Percentiles rank a stretch among this genome's conserved stretches.
Conservation (phyloP, 2,329 filamentous ascomycete species). For the Pseudogymnoascus sp. region DNA sequence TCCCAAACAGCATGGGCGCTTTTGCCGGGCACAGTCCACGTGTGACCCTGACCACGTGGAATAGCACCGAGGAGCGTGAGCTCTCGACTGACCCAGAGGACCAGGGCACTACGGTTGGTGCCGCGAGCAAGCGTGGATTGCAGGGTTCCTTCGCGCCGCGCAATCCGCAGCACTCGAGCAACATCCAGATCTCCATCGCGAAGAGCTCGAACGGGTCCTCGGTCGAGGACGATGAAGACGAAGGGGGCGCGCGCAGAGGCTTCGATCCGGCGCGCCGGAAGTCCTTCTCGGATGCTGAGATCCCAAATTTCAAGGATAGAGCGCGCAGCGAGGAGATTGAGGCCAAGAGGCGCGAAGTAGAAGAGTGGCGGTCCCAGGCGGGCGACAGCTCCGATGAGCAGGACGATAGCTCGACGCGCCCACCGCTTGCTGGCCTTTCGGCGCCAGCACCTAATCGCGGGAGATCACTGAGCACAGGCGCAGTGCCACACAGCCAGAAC, state of each 20-base stretch:
- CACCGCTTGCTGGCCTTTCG: constrained; percentile 12
- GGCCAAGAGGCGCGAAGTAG: constrained; percentile 26
- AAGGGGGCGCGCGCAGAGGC: constrained; percentile 21
- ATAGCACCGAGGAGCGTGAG: constrained; percentile 41
- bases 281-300: constrained; percentile 16
- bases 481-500: neutral
- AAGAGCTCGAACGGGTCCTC: neutral
- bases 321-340: constrained; percentile 22
- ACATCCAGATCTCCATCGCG: neutral
- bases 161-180: neutral
- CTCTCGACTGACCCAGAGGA: constrained; percentile 30
- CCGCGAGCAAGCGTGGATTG: neutral
- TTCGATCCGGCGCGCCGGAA: constrained; percentile 24
- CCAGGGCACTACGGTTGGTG: constrained; percentile 14
- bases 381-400: constrained; percentile 17
- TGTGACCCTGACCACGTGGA: constrained; percentile 22
- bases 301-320: constrained; percentile 27
- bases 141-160: neutral
- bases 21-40: constrained; percentile 18
- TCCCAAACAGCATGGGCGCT: constrained; percentile 21
- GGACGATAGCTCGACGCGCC: constrained; percentile 17
- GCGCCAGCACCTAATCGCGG: constrained; percentile 18
- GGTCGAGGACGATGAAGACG: constrained; percentile 11
- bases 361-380: constrained; percentile 26
- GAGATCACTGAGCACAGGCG: constrained; percentile 31